Evolutionary conservation across 805 yeast species (phyloP).

Genomic region (Ogataea degrootiae): DNA sequence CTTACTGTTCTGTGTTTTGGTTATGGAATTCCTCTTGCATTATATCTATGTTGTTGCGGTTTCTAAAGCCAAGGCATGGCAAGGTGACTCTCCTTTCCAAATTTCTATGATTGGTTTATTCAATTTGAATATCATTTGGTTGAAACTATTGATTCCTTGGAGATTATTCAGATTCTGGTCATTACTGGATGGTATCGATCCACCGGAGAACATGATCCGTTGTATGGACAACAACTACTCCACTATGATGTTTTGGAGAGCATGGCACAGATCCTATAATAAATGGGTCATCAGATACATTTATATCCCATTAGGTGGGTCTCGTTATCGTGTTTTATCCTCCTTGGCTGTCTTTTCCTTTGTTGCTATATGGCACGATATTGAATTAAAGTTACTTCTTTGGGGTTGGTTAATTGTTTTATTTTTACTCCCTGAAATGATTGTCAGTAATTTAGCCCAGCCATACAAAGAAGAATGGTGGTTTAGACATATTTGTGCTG

Average conservation of each 20-base stretch:
- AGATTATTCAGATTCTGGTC: constrained; percentile 92
- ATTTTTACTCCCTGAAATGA: constrained; percentile 81
- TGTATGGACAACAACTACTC: constrained; percentile 94
- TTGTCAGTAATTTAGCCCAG: constrained; percentile 44
- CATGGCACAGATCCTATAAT: constrained; percentile 96
- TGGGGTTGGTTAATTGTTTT: constrained; percentile 97
- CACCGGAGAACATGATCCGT: constrained; percentile 97
- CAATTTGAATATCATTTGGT: constrained; percentile 88
- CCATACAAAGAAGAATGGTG: constrained; percentile 43
- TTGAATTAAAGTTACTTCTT: constrained; percentile 73
- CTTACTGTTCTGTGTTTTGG: constrained; percentile 65
- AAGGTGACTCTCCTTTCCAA: constrained; percentile 83
- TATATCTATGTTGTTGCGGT: constrained; percentile 91
- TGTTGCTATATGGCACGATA: constrained; percentile 98
- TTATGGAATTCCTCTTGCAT: constrained; percentile 88
- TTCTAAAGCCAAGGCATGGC: constrained; percentile 86
- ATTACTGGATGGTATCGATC: constrained; percentile 84
- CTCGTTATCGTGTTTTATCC: constrained; percentile 63
- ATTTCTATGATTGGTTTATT: constrained; percentile 91
- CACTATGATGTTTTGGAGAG: constrained; percentile 95
- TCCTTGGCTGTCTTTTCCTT: constrained; percentile 85
- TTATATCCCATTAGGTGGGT: constrained; percentile 89
- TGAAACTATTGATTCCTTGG: constrained; percentile 93
- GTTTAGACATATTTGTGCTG: constrained; percentile 78
- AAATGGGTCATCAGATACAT: constrained; percentile 86